Conservation (phyloP, 2,329 filamentous ascomycete genomes). For the Arthrobotrys pseudoclavata region DNA sequence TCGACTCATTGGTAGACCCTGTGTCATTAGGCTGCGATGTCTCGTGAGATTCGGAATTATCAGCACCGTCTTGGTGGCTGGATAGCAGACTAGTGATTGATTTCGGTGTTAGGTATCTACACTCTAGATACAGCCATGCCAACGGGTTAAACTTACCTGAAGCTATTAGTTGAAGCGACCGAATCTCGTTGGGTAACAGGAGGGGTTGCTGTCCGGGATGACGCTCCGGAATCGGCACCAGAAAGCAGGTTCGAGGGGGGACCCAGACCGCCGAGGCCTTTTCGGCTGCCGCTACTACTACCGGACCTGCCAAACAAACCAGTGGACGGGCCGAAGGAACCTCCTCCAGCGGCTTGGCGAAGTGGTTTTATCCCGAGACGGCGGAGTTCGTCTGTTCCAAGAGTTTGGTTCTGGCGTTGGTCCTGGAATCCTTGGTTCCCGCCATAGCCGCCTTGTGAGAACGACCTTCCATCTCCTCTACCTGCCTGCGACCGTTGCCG, state of each 20-base stretch:
- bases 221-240: slow-evolving; percentile 86
- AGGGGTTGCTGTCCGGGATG: slow-evolving; percentile 90
- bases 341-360: slow-evolving; percentile 74
- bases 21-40: slow-evolving; percentile 41
- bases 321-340: slow-evolving; percentile 82
- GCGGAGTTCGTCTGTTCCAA: slow-evolving; percentile 91
- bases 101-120: slow-evolving; percentile 1
- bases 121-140: slow-evolving; percentile 36
- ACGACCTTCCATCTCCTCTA: slow-evolving; percentile 88
- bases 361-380: slow-evolving; percentile 79
- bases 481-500: slow-evolving; percentile 79
- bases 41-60: slow-evolving; percentile 57
- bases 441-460: slow-evolving; percentile 76
- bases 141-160: slow-evolving; percentile 78
- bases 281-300: slow-evolving; percentile 71
- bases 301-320: slow-evolving; percentile 95
- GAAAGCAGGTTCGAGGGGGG: slow-evolving; percentile 76
- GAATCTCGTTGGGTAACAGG: slow-evolving; percentile 74
- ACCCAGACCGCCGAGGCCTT: slow-evolving; percentile 77
- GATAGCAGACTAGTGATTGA: slow-evolving; percentile 23
- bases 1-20: slow-evolving; percentile 34
- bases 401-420: slow-evolving; percentile 80
- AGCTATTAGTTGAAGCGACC: slow-evolving; percentile 85
- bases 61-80: slow-evolving; percentile 54
- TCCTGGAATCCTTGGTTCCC: slow-evolving; percentile 75